A percentile compares a stretch with the other conserved stretches of the same genome.
These are phyloP conservation scores for Cadophora luteo-olivacea DNA, from an alignment of 2,329 filamentous ascomycete species.

Conservation along the genomic window DNA sequence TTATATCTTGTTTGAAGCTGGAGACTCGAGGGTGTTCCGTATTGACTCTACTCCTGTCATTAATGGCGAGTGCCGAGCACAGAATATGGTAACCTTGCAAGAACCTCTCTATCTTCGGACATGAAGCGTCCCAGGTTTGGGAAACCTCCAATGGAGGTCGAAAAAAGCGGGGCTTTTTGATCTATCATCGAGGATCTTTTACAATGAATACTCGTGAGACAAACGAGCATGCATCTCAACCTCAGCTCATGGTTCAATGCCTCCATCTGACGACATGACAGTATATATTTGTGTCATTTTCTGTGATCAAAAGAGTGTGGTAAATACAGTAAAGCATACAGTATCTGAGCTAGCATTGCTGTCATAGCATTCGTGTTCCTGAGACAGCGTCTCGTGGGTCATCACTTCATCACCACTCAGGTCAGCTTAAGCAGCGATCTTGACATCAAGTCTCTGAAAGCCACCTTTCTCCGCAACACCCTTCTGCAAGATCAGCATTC, in stretches of 20 bases:
- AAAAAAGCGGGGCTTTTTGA: background rate
- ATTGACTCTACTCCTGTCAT: background rate
- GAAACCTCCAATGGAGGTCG: background rate
- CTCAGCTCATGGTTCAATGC: background rate
- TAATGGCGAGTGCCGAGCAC: background rate
- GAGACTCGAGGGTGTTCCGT: background rate
- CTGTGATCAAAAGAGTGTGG: conserved; percentile 8
- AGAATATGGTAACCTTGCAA: background rate
- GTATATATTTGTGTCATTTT: background rate
- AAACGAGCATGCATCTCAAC: background rate
- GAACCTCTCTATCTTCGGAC: background rate
- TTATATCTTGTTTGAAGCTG: background rate
- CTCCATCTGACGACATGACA: background rate
- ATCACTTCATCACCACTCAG: background rate
- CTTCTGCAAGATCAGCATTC: conserved; percentile 73
- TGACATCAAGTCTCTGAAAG: conserved; percentile 57
- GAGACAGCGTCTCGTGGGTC: background rate
- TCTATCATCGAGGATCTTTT: background rate
- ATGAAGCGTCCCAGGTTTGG: background rate
- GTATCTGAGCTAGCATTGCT: background rate
- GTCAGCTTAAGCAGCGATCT: conserved; percentile 26
- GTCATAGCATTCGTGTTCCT: background rate
- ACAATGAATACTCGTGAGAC: background rate
- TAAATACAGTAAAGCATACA: background rate
- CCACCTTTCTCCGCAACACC: conserved; percentile 69